These are phyloP conservation scores for Leccinellum rugosiceps DNA, from an alignment of 768 basidiomycete species.

Conservation along the genomic window DNA sequence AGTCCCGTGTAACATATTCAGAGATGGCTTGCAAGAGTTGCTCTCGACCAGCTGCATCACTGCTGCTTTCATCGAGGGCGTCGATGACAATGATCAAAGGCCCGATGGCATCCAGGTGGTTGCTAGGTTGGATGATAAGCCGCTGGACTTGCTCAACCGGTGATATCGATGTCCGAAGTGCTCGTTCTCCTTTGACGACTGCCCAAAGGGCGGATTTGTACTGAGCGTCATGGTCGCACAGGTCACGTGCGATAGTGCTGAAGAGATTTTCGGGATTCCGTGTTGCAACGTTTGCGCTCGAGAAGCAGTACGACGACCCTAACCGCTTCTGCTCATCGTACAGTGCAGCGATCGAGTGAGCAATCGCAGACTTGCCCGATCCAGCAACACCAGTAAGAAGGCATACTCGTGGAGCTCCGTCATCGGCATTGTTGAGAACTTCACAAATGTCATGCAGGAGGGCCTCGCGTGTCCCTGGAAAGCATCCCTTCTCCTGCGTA, in stretches of 20 bases:
- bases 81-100: not conserved
- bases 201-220: not conserved
- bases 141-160: not conserved
- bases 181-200: not conserved
- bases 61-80: not conserved
- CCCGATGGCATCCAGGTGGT: not conserved
- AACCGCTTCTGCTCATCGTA: not conserved
- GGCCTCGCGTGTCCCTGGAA: not conserved
- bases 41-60: not conserved
- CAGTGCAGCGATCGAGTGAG: not conserved
- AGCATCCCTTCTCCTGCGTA: not conserved
- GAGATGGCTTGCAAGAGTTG: too few relatives aligned
- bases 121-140: not conserved
- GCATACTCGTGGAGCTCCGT: not conserved
- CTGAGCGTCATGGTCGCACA: not conserved
- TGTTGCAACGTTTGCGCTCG: not conserved
- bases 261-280: not conserved
- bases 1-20: not conserved
- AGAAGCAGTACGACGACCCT: not conserved
- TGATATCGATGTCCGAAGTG: not conserved
- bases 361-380: not conserved
- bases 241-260: not conserved
- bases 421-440: not conserved
- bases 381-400: not conserved
- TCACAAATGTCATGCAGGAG: not conserved